A percentile compares a stretch with the other conserved stretches of the same genome.
phyloP scores from a whole-genome alignment of 2,329 filamentous ascomycete species.

The Celoporthe dispersa region DNA sequence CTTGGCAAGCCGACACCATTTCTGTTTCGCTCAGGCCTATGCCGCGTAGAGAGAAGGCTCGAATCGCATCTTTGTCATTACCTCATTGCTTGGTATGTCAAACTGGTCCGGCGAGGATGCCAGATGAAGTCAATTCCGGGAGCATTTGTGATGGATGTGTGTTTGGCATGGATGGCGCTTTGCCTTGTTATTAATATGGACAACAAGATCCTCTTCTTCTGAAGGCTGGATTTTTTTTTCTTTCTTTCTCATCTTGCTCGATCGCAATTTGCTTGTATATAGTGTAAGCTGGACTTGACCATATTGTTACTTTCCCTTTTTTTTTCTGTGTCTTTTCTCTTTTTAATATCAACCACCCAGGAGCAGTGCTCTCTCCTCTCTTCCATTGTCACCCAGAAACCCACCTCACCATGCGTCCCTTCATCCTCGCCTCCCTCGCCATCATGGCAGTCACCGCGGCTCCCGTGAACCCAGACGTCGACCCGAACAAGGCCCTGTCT shows the following conservation, averaged over 20 bases:
- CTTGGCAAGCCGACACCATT: constrained; percentile 25
- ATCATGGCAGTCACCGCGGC: constrained; percentile 21
- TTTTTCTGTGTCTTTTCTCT: neutral
- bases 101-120: neutral
- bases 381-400: neutral
- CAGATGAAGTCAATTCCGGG: neutral
- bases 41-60: constrained; percentile 10
- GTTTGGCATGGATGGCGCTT: neutral
- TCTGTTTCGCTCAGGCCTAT: constrained; percentile 19
- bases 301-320: neutral
- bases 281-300: neutral
- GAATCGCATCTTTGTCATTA: constrained; percentile 17
- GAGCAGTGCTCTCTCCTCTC: constrained; percentile 25
- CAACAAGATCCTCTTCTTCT: neutral
- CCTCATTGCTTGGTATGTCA: no score
- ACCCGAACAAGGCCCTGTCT: constrained; percentile 15
- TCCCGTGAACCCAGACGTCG: constrained; percentile 16
- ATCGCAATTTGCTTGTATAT: constrained; percentile 12
- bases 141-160: neutral
- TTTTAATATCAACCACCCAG: neutral
- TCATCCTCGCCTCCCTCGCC: constrained; percentile 19
- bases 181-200: neutral
- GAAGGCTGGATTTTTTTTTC: no score
- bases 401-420: constrained; percentile 21
- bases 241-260: neutral